phyloP scores from a whole-genome alignment of 1,284 basidiomycete species.

The Melampsora americana region DNA sequence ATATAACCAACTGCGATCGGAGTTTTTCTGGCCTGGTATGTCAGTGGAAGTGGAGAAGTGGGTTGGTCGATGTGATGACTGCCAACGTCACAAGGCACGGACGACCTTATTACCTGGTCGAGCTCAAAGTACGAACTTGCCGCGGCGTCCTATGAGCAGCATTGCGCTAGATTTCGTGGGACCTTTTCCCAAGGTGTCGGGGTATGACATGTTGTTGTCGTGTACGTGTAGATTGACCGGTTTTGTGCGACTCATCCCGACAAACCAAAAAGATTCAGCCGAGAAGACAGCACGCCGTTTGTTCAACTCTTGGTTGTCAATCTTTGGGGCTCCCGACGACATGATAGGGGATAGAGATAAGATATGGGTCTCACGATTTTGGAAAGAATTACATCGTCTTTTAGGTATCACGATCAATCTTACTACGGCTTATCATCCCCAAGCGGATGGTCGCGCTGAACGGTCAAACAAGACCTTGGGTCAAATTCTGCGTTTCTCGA shows the following conservation, averaged over 20 bases:
- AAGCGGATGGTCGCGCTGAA: constrained; percentile 7
- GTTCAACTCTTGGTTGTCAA: not conserved
- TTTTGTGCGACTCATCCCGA: not conserved
- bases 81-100: not conserved
- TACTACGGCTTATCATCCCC: not conserved
- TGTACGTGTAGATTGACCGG: not conserved
- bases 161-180: constrained; percentile 7
- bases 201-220: constrained; percentile 3
- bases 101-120: not conserved
- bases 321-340: not conserved
- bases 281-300: not conserved
- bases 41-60: not conserved
- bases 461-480: not conserved
- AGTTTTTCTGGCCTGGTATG: constrained; percentile 17
- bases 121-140: not conserved
- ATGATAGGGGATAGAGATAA: not conserved
- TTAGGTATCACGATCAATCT: not conserved
- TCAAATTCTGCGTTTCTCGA: constrained; percentile 1
- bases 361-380: not conserved
- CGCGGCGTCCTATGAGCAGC: not conserved
- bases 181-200: not conserved
- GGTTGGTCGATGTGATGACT: not conserved
- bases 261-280: not conserved
- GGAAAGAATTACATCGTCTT: not conserved
- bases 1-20: not conserved